phyloP scores from a whole-genome alignment of 1,284 basidiomycete species.

The Pseudozyma sp. region DNA sequence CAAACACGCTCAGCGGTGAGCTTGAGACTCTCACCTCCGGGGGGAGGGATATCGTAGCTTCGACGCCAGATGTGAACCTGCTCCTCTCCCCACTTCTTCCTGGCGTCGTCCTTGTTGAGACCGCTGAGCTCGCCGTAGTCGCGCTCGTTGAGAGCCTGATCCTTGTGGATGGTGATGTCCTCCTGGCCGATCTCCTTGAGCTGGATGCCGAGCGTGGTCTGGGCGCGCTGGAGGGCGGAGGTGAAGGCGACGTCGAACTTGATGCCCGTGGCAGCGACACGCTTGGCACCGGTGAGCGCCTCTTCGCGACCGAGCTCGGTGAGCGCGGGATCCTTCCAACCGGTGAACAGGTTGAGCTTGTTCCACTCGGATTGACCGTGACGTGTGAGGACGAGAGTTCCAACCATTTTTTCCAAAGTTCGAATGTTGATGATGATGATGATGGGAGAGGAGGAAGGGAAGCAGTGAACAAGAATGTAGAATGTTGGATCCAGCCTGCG shows the following conservation, averaged over 20 bases:
- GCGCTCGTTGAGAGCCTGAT: slow-evolving; percentile 71
- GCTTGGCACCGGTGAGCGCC: slow-evolving; percentile 66
- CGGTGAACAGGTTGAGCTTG: slow-evolving; percentile 69
- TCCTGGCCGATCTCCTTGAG: slow-evolving; percentile 70
- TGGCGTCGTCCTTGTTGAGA: slow-evolving; percentile 70
- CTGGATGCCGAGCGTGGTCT: slow-evolving; percentile 70
- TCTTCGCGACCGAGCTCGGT: slow-evolving; percentile 66
- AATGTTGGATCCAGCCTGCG: background rate
- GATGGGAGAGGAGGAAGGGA: background rate
- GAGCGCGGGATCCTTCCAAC: slow-evolving; percentile 69
- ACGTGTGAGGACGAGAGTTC: slow-evolving; percentile 68
- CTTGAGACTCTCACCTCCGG: slow-evolving; percentile 70
- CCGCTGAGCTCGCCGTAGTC: slow-evolving; percentile 70
- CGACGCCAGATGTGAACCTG: slow-evolving; percentile 70
- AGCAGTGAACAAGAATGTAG: background rate
- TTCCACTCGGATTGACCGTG: slow-evolving; percentile 69
- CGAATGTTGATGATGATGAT: background rate
- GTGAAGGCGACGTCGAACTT: slow-evolving; percentile 70
- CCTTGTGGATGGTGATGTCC: slow-evolving; percentile 66
- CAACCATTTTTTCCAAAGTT: slow-evolving; percentile 37
- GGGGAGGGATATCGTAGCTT: slow-evolving; percentile 70
- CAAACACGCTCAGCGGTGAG: slow-evolving; percentile 70
- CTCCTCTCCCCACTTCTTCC: slow-evolving; percentile 71
- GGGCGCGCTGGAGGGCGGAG: slow-evolving; percentile 70
- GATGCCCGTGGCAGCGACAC: slow-evolving; percentile 67